phyloP scores from a whole-genome alignment of 768 basidiomycete genomes.

The Lyophyllum semitale region DNA sequence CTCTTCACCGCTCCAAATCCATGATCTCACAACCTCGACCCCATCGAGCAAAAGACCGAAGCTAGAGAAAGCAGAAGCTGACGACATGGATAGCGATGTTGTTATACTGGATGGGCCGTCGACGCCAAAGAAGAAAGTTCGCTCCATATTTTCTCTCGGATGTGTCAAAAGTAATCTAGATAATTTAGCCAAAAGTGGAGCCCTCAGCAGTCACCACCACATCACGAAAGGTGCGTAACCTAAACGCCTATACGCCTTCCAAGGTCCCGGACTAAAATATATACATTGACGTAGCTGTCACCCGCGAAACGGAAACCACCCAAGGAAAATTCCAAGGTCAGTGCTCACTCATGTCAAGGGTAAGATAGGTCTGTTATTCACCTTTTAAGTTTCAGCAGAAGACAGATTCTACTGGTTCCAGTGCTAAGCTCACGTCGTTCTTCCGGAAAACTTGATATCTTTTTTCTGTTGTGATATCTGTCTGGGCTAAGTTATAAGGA shows the following conservation, averaged over 20 bases:
- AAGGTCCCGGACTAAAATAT: background rate
- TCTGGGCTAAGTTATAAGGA: too few relatives aligned
- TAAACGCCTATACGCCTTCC: background rate
- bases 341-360: background rate
- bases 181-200: background rate
- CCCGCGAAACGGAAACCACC: background rate
- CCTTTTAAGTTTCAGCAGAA: background rate
- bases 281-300: background rate
- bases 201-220: background rate
- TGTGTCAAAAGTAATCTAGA: background rate
- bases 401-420: background rate
- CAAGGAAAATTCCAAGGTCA: conserved; percentile 4
- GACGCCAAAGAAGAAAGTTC: background rate
- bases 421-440: conserved; percentile 9
- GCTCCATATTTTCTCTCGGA: background rate
- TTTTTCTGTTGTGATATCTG: background rate
- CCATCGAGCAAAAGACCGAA: background rate
- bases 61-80: background rate
- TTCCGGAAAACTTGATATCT: conserved; percentile 2
- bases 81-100: background rate
- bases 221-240: background rate
- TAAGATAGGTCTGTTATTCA: background rate
- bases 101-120: background rate
- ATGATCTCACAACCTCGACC: conserved; percentile 1
- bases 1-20: background rate